These are phyloP conservation scores for Alternaria consortialis DNA, from an alignment of 2,329 filamentous ascomycete genomes.

Conservation along the genomic window DNA sequence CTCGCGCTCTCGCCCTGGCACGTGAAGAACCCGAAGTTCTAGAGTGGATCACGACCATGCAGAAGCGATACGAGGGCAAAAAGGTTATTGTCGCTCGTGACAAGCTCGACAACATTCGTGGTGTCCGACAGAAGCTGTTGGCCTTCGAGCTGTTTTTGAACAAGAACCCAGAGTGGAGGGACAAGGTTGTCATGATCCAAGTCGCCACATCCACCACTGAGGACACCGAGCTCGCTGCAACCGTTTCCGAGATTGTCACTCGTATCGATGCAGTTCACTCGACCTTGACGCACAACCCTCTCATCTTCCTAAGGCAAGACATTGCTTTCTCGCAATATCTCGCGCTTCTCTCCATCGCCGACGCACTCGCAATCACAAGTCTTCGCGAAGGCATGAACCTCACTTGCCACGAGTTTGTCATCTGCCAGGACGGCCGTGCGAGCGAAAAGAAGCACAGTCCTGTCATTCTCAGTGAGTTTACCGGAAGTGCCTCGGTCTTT, in stretches of 20 bases:
- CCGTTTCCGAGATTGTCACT: conserved; percentile 91
- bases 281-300: conserved; percentile 87
- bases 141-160: conserved; percentile 94
- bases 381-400: conserved; percentile 98
- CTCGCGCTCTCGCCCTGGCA: conserved; percentile 74
- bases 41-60: conserved; percentile 81
- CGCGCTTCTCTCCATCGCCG: conserved; percentile 87
- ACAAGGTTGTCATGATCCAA: conserved; percentile 89
- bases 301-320: conserved; percentile 94
- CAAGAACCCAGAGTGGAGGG: conserved; percentile 88
- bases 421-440: conserved; percentile 85
- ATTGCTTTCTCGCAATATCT: conserved; percentile 93
- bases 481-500: conserved; percentile 88
- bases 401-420: conserved; percentile 92
- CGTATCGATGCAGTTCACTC: conserved; percentile 92
- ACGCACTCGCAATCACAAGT: conserved; percentile 92
- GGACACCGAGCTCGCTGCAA: conserved; percentile 84
- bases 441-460: conserved; percentile 82
- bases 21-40: conserved; percentile 76
- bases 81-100: conserved; percentile 91
- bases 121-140: conserved; percentile 90
- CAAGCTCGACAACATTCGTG: conserved; percentile 91
- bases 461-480: conserved; percentile 93
- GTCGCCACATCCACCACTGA: conserved; percentile 92
- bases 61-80: conserved; percentile 86